These are phyloP conservation scores for Nemania sp. DNA, from an alignment of 2,329 filamentous ascomycete genomes.

Conservation along the genomic window DNA sequence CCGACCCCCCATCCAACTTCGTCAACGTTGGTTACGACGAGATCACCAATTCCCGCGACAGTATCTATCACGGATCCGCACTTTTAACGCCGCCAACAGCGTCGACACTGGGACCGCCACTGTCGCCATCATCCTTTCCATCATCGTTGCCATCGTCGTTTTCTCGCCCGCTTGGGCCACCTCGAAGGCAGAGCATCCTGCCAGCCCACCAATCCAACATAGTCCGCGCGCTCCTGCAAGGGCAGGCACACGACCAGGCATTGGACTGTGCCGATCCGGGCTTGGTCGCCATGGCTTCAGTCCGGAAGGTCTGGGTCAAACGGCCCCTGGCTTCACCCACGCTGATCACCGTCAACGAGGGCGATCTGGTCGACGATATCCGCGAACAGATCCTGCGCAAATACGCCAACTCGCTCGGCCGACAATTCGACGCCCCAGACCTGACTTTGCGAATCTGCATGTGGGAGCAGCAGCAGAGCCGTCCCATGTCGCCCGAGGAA, in stretches of 20 bases:
- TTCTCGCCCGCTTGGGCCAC: conserved; percentile 37
- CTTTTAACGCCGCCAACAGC: conserved; percentile 23
- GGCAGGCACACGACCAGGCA: conserved; percentile 46
- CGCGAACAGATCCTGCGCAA: conserved; percentile 90
- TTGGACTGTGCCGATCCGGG: conserved; percentile 41
- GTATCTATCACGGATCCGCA: conserved; percentile 22
- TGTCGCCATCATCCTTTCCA: conserved; percentile 29
- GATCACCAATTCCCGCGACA: conserved; percentile 23
- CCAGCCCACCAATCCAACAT: conserved; percentile 49
- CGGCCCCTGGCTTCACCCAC: conserved; percentile 84
- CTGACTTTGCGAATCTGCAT: conserved; percentile 76
- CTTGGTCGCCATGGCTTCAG: conserved; percentile 58
- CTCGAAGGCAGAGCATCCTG: conserved; percentile 50
- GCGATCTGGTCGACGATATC: conserved; percentile 92
- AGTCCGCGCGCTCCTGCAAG: conserved; percentile 58
- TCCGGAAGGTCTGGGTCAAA: conserved; percentile 93
- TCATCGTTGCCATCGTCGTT: conserved; percentile 28
- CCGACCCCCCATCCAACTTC: conserved; percentile 6
- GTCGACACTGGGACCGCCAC: conserved; percentile 21
- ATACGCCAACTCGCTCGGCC: conserved; percentile 90
- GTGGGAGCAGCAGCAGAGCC: conserved; percentile 68
- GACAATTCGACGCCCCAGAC: conserved; percentile 88
- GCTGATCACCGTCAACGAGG: conserved; percentile 79
- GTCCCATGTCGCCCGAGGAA: conserved; percentile 83
- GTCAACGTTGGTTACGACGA: conserved; percentile 5